Conservation (phyloP, 768 basidiomycete species). For the Termitomyces sp. region DNA sequence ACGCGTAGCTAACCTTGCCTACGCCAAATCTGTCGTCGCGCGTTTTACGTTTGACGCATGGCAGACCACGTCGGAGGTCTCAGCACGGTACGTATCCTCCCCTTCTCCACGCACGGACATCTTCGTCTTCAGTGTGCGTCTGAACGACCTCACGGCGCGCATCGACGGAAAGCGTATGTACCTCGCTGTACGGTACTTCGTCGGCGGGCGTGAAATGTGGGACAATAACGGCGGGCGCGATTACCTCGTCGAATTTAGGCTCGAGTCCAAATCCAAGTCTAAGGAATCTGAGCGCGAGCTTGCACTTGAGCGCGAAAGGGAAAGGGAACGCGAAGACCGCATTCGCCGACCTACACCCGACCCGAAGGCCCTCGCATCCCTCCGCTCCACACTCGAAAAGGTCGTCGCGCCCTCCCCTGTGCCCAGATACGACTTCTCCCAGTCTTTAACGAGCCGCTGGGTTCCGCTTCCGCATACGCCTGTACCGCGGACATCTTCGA, state of each 20-base stretch:
- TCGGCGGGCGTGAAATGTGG: conserved; percentile 81
- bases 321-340: conserved; percentile 10
- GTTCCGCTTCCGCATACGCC: conserved; percentile 19
- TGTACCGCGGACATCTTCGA: background rate
- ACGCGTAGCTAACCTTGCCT: conserved; percentile 82
- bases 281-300: background rate
- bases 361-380: conserved; percentile 2
- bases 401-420: conserved; percentile 38
- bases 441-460: conserved; percentile 50
- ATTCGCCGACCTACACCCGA: conserved; percentile 13
- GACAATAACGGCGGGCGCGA: conserved; percentile 84
- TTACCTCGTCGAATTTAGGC: conserved; percentile 70
- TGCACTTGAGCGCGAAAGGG: conserved; percentile 6
- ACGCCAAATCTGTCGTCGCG: conserved; percentile 81
- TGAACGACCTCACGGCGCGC: conserved; percentile 72
- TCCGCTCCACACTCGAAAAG: conserved; percentile 52
- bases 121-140: conserved; percentile 71
- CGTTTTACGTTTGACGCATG: conserved; percentile 93
- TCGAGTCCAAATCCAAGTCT: conserved; percentile 19
- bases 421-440: conserved; percentile 55
- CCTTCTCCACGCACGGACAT: conserved; percentile 58
- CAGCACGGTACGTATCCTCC: conserved; percentile 59
- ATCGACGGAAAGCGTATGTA: conserved; percentile 83
- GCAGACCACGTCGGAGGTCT: conserved; percentile 95
- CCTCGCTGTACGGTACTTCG: conserved; percentile 70